A percentile compares a stretch with the other conserved stretches of the same genome.
Evolutionary conservation across 2,329 filamentous ascomycete species (phyloP).

Genomic region (Erysiphe pulchra): DNA sequence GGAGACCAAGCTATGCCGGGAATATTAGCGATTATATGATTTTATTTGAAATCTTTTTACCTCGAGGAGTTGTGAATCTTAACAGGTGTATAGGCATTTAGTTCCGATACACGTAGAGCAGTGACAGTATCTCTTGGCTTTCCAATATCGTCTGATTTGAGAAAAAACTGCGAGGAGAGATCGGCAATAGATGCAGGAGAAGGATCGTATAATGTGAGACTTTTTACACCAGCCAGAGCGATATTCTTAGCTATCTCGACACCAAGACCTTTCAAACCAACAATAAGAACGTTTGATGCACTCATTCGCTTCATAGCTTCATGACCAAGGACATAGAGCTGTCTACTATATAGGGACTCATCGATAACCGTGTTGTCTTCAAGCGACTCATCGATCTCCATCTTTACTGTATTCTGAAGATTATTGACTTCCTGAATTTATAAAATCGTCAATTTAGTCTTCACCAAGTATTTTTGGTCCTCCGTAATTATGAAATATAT

Average conservation of each 20-base stretch:
- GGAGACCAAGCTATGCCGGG: conserved; percentile 32
- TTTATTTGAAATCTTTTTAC: conserved; percentile 15
- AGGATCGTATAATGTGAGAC: conserved; percentile 77
- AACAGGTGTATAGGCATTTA: conserved; percentile 91
- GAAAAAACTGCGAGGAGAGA: conserved; percentile 92
- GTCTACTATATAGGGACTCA: conserved; percentile 47
- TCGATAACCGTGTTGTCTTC: conserved; percentile 35
- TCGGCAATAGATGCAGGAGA: conserved; percentile 62
- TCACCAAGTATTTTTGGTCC: not conserved
- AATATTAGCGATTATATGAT: conserved; percentile 4
- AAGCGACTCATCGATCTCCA: conserved; percentile 38
- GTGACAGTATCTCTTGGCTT: conserved; percentile 75
- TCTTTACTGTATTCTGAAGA: conserved; percentile 35
- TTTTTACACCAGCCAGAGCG: conserved; percentile 93
- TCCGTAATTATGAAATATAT: too few relatives aligned
- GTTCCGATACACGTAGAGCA: conserved; percentile 68
- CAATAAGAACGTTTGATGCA: conserved; percentile 77
- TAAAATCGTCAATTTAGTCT: too few relatives aligned
- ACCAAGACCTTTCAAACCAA: conserved; percentile 78
- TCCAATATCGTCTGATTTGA: conserved; percentile 66
- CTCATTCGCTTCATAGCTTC: conserved; percentile 98
- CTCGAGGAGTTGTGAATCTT: conserved; percentile 38
- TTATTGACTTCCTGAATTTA: conserved; percentile 21
- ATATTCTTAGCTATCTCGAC: conserved; percentile 99
- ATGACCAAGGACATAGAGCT: conserved; percentile 45